phyloP scores from a whole-genome alignment of 305 asterid genomes.

The Fraxinus nigra region DNA sequence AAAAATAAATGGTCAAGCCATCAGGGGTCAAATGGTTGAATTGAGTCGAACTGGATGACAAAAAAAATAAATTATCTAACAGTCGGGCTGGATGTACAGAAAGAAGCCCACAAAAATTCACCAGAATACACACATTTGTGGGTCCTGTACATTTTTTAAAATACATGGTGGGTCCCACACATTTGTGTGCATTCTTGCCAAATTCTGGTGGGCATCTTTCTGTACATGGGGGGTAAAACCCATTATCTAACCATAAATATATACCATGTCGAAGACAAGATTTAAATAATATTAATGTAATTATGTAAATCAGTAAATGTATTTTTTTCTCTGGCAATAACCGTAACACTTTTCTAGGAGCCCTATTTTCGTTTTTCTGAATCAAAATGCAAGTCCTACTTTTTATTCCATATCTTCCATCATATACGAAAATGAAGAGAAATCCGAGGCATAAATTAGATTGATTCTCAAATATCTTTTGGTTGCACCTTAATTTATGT shows the following conservation, averaged over 20 bases:
- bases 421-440: not conserved
- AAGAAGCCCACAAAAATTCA: too few species aligned
- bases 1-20: too few species aligned
- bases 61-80: not conserved
- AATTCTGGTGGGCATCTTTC: too few species aligned
- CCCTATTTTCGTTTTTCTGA: not conserved
- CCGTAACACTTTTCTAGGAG: not conserved
- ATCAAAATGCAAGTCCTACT: not conserved
- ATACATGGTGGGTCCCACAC: too few species aligned
- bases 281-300: not conserved
- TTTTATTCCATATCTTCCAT: not conserved
- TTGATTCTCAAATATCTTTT: not conserved
- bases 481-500: not conserved
- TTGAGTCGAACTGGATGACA: not conserved
- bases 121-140: too few species aligned
- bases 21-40: not conserved
- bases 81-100: too few species aligned
- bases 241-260: not conserved
- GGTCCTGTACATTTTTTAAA: too few species aligned
- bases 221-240: too few species aligned
- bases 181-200: too few species aligned
- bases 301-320: not conserved
- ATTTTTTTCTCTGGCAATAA: not conserved
- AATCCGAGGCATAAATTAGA: not conserved
- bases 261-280: not conserved